Conservation (phyloP, 352 stramenopile species). For the Globisporangium lucens region DNA sequence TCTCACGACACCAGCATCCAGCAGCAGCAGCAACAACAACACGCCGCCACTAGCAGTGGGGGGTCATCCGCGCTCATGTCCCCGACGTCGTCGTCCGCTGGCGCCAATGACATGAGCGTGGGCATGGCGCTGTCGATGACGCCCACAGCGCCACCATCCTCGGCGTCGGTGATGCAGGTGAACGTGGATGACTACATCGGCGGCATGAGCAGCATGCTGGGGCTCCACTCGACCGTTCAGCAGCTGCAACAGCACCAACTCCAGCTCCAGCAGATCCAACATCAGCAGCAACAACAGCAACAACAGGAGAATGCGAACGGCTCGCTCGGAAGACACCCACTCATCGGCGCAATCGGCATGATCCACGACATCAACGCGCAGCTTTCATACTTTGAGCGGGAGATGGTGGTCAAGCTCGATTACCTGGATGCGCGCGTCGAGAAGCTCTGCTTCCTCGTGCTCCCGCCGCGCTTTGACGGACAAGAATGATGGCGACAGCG, state of each 20-base stretch:
- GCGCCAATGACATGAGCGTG: background rate
- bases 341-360: constrained; percentile 28
- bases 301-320: background rate
- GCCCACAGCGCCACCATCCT: background rate
- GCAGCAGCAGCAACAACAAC: background rate
- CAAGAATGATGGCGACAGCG: background rate
- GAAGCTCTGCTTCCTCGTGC: constrained; percentile 48
- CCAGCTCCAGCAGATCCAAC: background rate
- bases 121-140: background rate
- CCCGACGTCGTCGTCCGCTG: background rate
- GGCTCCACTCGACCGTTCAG: background rate
- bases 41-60: background rate
- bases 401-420: constrained; percentile 55
- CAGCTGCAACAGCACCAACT: constrained; percentile 10
- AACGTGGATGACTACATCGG: constrained; percentile 36
- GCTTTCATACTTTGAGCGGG: constrained; percentile 46
- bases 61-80: background rate
- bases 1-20: background rate
- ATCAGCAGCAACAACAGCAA: constrained; percentile 8
- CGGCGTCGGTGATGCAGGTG: background rate
- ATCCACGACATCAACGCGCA: constrained; percentile 46
- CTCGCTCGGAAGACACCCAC: constrained; percentile 13
- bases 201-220: constrained; percentile 19
- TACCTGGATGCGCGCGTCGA: constrained; percentile 60
- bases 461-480: constrained; percentile 28